Conservation (phyloP, 257 asterid species). For the Penstemon davidsonii region DNA sequence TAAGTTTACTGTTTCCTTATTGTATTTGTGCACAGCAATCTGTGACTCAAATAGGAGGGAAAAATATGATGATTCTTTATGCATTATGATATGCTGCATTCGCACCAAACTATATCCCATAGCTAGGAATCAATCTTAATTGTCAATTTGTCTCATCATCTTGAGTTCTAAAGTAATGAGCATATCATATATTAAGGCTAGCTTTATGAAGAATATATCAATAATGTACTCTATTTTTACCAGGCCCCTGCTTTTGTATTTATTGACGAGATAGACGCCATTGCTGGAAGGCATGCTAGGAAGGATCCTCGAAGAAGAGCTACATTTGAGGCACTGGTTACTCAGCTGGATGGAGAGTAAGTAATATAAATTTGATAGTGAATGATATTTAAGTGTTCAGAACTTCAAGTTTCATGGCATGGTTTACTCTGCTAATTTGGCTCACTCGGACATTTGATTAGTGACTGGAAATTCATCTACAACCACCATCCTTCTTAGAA, state of each 20-base stretch:
- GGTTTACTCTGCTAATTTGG: constrained; percentile 28
- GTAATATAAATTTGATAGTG: constrained; percentile 35
- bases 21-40: neutral
- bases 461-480: constrained; percentile 17
- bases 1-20: neutral
- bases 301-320: constrained; percentile 87
- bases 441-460: constrained; percentile 10
- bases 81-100: constrained; percentile 19
- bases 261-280: constrained; percentile 98
- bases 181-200: neutral
- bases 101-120: constrained; percentile 6
- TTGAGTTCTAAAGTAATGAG: neutral
- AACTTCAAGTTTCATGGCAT: constrained; percentile 24
- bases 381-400: constrained; percentile 12
- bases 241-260: constrained; percentile 98
- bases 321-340: constrained; percentile 84
- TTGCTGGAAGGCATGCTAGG: constrained; percentile 95
- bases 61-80: neutral
- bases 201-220: constrained; percentile 27
- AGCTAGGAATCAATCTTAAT: neutral
- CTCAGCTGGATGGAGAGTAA: constrained; percentile 99
- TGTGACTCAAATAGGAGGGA: no score
- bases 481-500: neutral
- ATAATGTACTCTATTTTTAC: constrained; percentile 29
- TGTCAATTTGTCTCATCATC: neutral